Base-by-base conservation (phyloP, 2,329 filamentous ascomycete genomes). In the Monosporascus sp. region DNA sequence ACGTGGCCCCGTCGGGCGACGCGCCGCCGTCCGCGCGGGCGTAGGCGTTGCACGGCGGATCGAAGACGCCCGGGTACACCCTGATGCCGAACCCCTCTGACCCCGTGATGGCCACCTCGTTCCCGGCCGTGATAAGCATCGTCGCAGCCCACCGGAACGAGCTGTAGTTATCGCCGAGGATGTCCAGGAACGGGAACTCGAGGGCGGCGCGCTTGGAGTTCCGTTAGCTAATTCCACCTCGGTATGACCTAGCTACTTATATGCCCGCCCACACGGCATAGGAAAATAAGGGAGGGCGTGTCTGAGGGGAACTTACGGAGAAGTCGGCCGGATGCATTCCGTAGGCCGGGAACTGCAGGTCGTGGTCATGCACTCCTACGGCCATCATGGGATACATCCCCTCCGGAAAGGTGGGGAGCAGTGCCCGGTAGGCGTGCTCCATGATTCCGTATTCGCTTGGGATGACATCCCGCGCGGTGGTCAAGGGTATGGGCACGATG, bases 101-200 rank as follows among this genome's bases (percentile, higher is more conserved):
- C 3, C 77, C 78, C 7, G 66, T 61, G 16, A 81, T 60, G 3
- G 77, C 79, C 6, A 73, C 61, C 1, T 64, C 56, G 57, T 77
- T 74, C 52, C 57, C 59, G 1, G 72, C 70, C 2, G 71, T 74
- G 56, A 83, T 75, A 53, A 82, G 65, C 51, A 79, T 71, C 3
- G 72, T 71, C 0, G 73, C 73, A 0, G 71, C 71, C 72, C 77
- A 82, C 40, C 75, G 75, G 67, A 82, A 84, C 3, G 73, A 75
- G 1, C 77, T 76, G 56, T 72, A 67, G 36, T 75, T 76, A 63
- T 82, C 78, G 49, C 71, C 70, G 3, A 81, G 67, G 6, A 80
- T 61, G 60, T 82, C 80, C 38, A 83, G 55, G 62, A 83, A 84
- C 0, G 81, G 81, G 53, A 82, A 83, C 57, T 79, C 75, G 55